Conservation (phyloP, 169 alveolate genomes). For the Amoebophrya sp. region DNA sequence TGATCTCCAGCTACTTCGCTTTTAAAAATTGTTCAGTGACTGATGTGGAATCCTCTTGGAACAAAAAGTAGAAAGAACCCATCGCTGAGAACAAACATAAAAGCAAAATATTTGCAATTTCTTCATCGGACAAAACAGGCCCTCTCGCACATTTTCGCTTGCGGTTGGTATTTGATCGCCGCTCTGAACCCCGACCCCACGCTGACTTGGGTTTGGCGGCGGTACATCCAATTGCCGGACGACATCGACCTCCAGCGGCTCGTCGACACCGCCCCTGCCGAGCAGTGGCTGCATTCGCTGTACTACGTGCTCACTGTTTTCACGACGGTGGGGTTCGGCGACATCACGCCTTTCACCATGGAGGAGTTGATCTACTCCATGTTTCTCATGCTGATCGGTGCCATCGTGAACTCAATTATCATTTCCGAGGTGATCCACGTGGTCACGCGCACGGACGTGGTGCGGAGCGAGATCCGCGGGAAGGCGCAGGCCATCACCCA, state of each 20-base stretch:
- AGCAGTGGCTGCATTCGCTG: background rate
- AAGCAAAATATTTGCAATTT: background rate
- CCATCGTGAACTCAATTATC: background rate
- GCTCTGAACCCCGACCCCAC: background rate
- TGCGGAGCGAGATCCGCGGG: background rate
- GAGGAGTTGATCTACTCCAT: constrained; percentile 9
- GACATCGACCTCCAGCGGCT: too few species aligned
- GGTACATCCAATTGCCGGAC: too few species aligned
- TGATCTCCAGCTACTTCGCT: too few species aligned
- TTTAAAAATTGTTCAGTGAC: too few species aligned
- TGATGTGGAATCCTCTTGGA: too few species aligned
- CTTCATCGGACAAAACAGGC: background rate
- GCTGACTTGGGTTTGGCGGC: background rate
- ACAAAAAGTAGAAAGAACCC: background rate
- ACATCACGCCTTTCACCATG: constrained; percentile 20
- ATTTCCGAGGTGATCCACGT: background rate
- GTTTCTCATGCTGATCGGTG: constrained; percentile 7
- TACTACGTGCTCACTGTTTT: constrained; percentile 17
- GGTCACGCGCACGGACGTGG: background rate
- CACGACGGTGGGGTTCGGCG: constrained; percentile 34
- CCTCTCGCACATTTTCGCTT: background rate
- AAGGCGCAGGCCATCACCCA: background rate
- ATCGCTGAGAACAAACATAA: background rate
- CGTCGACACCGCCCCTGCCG: too few species aligned
- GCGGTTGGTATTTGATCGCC: background rate